These are phyloP conservation scores for Sanghuangporus weigelae DNA, from an alignment of 1,284 basidiomycete species.

Conservation along the genomic window DNA sequence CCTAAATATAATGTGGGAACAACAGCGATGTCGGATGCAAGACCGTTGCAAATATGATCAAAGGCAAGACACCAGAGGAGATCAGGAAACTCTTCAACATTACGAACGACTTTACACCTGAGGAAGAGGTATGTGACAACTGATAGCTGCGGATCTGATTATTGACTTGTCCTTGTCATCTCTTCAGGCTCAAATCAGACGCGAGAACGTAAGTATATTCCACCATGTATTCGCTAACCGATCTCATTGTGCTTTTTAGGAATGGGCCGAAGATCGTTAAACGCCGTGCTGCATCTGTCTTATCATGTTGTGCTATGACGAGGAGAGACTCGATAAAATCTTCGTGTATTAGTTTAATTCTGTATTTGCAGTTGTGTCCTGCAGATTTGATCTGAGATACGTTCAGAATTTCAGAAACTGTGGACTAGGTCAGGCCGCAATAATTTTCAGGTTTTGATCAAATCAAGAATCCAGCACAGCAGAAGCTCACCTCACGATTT, in stretches of 20 bases:
- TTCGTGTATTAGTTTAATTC: too few species aligned
- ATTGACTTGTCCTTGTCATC: slow-evolving; percentile 2
- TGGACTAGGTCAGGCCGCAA: too few species aligned
- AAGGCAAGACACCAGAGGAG: slow-evolving; percentile 95
- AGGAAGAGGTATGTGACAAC: slow-evolving; percentile 79
- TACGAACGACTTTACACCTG: slow-evolving; percentile 97
- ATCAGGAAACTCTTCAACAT: slow-evolving; percentile 97
- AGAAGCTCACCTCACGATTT: too few species aligned
- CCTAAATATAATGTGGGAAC: slow-evolving; percentile 2
- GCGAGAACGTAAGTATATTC: slow-evolving; percentile 82
- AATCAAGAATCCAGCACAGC: too few species aligned
- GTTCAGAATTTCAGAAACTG: too few species aligned
- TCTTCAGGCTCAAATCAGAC: slow-evolving; percentile 91
- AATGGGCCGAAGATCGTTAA: slow-evolving; percentile 88
- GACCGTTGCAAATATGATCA: slow-evolving; percentile 99
- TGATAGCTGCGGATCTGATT: not conserved
- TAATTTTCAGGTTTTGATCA: too few species aligned
- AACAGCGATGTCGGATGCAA: slow-evolving; percentile 96
- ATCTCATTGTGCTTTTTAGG: slow-evolving; percentile 37
- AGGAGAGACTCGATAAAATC: too few species aligned
- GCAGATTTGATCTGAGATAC: too few species aligned
- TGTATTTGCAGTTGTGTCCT: too few species aligned
- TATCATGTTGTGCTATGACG: too few species aligned
- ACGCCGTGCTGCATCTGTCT: slow-evolving; percentile 23
- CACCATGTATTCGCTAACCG: slow-evolving; percentile 3